Conservation (phyloP, 352 stramenopile species). For the Phytopythium oedochilum region DNA sequence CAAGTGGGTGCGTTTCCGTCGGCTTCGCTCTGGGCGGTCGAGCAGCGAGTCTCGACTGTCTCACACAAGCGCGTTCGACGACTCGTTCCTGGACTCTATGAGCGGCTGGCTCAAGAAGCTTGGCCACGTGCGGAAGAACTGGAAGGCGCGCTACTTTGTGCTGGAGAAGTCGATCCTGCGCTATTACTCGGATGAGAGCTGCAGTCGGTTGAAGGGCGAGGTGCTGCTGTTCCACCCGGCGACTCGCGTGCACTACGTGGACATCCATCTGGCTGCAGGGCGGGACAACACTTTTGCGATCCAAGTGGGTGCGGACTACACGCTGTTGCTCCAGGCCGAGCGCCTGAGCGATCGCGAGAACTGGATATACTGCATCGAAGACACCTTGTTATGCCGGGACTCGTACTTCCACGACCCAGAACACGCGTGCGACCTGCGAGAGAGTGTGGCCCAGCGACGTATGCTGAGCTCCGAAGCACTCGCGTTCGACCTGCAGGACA, state of each 20-base stretch:
- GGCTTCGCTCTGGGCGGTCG: conserved; percentile 15
- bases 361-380: conserved; percentile 81
- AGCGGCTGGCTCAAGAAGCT: conserved; percentile 65
- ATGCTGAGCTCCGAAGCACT: conserved; percentile 57
- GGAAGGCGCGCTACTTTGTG: conserved; percentile 75
- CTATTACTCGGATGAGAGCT: conserved; percentile 56
- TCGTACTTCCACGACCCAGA: conserved; percentile 49
- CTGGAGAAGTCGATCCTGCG: conserved; percentile 59
- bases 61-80: conserved; percentile 45
- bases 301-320: conserved; percentile 55
- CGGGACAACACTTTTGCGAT: conserved; percentile 60
- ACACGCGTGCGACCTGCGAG: conserved; percentile 39
- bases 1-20: conserved; percentile 66
- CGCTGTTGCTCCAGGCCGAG: conserved; percentile 50
- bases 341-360: conserved; percentile 60
- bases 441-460: conserved; percentile 47
- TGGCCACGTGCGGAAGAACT: conserved; percentile 73
- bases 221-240: conserved; percentile 76
- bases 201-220: conserved; percentile 59
- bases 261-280: conserved; percentile 47
- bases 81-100: conserved; percentile 67
- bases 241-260: conserved; percentile 60
- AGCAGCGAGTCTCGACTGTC: neutral
- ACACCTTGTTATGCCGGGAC: conserved; percentile 63
- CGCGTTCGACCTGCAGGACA: conserved; percentile 16